Evolutionary conservation across 2,329 filamentous ascomycete species (phyloP).

Genomic region (Venturia oleaginea): DNA sequence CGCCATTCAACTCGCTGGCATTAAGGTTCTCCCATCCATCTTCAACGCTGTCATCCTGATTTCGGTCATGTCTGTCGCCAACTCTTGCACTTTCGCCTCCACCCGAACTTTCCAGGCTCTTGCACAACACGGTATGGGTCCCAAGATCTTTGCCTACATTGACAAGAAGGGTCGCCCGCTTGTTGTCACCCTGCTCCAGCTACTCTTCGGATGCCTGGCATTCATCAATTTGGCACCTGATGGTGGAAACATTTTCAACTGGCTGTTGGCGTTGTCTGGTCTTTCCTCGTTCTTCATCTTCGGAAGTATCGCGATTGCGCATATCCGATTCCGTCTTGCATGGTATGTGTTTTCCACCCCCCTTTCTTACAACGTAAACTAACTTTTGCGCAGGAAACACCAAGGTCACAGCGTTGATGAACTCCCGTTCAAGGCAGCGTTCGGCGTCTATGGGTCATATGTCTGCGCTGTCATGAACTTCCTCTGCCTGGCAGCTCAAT

Average conservation of each 20-base stretch:
- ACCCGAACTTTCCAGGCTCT: slow-evolving; percentile 50
- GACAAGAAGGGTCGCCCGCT: slow-evolving; percentile 76
- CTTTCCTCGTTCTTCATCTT: slow-evolving; percentile 71
- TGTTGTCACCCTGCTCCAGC: slow-evolving; percentile 60
- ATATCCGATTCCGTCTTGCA: slow-evolving; percentile 74
- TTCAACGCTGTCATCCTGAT: slow-evolving; percentile 60
- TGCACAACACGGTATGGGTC: slow-evolving; percentile 51
- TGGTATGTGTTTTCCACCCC: slow-evolving; percentile 18
- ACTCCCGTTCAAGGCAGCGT: slow-evolving; percentile 34
- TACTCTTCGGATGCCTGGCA: slow-evolving; percentile 60
- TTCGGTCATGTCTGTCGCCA: slow-evolving; percentile 51
- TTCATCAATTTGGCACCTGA: slow-evolving; percentile 56
- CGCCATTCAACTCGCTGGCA: slow-evolving; percentile 51
- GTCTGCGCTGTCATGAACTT: slow-evolving; percentile 31
- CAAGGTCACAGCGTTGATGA: slow-evolving; percentile 32
- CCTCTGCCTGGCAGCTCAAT: slow-evolving; percentile 32
- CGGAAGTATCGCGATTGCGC: slow-evolving; percentile 74
- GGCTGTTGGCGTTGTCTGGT: slow-evolving; percentile 69
- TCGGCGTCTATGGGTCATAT: slow-evolving; percentile 33
- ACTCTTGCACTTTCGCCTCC: slow-evolving; percentile 49
- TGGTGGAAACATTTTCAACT: slow-evolving; percentile 59
- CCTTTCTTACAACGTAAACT: background rate
- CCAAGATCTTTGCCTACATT: slow-evolving; percentile 67
- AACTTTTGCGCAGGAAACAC: slow-evolving; percentile 13
- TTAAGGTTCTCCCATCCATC: slow-evolving; percentile 51